phyloP scores from a whole-genome alignment of 768 basidiomycete species.

The Lentinula guzmanii region DNA sequence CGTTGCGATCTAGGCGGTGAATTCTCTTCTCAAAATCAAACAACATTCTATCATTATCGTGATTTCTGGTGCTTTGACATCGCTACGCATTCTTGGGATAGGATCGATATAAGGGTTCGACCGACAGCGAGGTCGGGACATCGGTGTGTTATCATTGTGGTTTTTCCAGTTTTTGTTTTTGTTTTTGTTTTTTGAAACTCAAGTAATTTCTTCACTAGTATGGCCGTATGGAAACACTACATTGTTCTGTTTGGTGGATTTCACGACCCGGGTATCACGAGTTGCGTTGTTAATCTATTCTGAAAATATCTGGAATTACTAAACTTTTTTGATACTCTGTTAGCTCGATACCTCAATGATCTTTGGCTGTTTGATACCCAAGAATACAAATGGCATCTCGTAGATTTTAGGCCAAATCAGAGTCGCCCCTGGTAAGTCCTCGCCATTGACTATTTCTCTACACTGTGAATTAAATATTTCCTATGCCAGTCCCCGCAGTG shows the following conservation, averaged over 20 bases:
- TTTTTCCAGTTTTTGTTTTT: background rate
- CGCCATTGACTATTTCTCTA: background rate
- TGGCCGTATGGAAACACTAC: constrained; percentile 87
- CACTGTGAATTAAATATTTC: background rate
- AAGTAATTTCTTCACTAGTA: constrained; percentile 34
- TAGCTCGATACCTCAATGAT: constrained; percentile 79
- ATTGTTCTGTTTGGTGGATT: constrained; percentile 89
- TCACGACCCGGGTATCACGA: constrained; percentile 80
- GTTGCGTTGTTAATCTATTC: constrained; percentile 36
- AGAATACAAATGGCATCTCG: constrained; percentile 79
- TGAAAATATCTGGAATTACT: background rate
- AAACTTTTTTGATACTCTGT: background rate
- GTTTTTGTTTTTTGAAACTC: background rate
- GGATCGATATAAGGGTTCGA: constrained; percentile 78
- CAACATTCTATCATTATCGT: constrained; percentile 81
- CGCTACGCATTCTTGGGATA: constrained; percentile 73
- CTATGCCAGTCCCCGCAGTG: constrained; percentile 56
- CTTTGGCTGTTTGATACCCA: constrained; percentile 84
- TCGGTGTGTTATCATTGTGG: constrained; percentile 37
- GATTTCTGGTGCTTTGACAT: constrained; percentile 90
- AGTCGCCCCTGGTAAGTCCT: constrained; percentile 61
- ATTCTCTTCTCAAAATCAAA: constrained; percentile 80
- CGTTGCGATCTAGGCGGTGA: constrained; percentile 55
- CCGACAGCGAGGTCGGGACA: constrained; percentile 83
- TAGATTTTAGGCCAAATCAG: constrained; percentile 70